Evolutionary conservation across 495 filamentous ascomycete species (phyloP), one percentile per base, ranked within the genome.

Genomic region (Neurospora discreta): DNA sequence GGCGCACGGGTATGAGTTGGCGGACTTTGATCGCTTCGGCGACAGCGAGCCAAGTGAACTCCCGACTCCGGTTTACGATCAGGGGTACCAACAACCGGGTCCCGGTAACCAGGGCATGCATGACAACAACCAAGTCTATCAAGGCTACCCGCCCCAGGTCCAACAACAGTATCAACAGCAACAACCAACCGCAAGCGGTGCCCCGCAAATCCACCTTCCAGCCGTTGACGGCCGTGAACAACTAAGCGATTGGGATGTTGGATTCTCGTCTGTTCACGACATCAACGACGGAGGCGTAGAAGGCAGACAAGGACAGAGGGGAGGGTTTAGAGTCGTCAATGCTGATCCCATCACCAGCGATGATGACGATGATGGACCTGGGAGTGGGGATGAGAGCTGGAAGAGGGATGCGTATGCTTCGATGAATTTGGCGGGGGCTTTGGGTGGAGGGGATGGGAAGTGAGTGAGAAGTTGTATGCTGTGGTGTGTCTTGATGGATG

Each of bases 201-300:
- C 79, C 71, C 79, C 83, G 36, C 82, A 82, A 71, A 83, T 85
- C 18, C 77, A 79, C 33, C 76, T 86, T 36, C 81, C 83, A 0
- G 77, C 82, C 3, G 78, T 81, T 10, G 83, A 84, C 26, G 80
- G 80, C 68, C 73, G 77, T 26, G 80, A 79, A 73, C 73, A 74
- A 30, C 69, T 80, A 20, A 78, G 77, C 67, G 75, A 78, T 70
- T 76, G 78, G 74, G 65, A 73, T 23, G 15, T 16, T 15, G 23
- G 13, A 0, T 65, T 65, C 30, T 65, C 52, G 7, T 65, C 52
- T 1, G 52, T 26, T 2, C 52, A 65, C 52, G 52, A 65, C 9
- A 65, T 65, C 52, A 65, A 65, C 26, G 52, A 65, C 7, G 52
- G 52, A 30, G 52, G 52, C 1, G 52, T 65, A 36, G 52, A 65